Evolutionary conservation across 73 alveolate genomes (phyloP).

Genomic region (Paramecium caudatum): DNA sequence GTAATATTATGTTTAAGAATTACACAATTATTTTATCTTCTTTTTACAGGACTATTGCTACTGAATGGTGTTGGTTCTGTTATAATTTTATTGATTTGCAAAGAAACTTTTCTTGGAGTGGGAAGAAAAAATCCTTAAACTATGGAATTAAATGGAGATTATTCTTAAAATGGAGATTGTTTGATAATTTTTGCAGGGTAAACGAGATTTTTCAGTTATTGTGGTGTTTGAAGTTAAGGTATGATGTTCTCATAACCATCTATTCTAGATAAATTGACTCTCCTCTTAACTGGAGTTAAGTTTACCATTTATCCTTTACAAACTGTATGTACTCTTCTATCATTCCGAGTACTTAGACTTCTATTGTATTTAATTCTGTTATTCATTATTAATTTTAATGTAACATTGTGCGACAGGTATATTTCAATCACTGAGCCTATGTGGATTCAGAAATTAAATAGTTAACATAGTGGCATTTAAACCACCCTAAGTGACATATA

Average conservation of each 20-base stretch:
- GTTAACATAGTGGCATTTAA: neutral
- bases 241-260: constrained; percentile 4
- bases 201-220: neutral
- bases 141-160: neutral
- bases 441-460: constrained; percentile 24
- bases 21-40: neutral
- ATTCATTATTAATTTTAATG: neutral
- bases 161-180: neutral
- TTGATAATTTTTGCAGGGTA: constrained; percentile 5
- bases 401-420: constrained; percentile 29
- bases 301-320: too few relatives aligned
- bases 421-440: constrained; percentile 9
- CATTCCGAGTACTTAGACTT: neutral
- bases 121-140: constrained; percentile 30
- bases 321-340: too few relatives aligned
- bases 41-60: neutral
- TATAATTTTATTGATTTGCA: constrained; percentile 7
- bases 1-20: neutral
- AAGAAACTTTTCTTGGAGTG: constrained; percentile 7
- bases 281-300: constrained; percentile 10
- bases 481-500: neutral
- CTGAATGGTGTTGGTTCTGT: constrained; percentile 28
- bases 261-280: constrained; percentile 20
- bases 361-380: neutral
- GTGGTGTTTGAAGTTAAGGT: constrained; percentile 10